Evolutionary conservation across 495 filamentous ascomycete genomes (phyloP).

Genomic region (Penicillium subrubescens): DNA sequence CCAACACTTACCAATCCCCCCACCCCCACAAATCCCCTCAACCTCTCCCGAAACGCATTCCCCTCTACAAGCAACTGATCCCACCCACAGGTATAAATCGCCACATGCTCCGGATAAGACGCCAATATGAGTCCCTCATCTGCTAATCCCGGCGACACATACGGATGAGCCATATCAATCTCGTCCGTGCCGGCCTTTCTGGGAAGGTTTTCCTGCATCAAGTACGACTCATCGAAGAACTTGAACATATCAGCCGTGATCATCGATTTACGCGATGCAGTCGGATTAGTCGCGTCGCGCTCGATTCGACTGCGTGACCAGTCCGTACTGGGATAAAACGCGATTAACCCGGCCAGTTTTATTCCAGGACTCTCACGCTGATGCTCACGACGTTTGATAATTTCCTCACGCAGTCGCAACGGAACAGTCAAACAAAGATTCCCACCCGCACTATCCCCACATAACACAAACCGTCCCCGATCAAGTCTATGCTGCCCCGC

Average conservation of each 20-base stretch:
- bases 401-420: constrained; percentile 51
- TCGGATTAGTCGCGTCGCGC: constrained; percentile 23
- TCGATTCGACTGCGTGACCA: constrained; percentile 67
- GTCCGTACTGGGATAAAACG: constrained; percentile 75
- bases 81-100: constrained; percentile 32
- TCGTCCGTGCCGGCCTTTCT: constrained; percentile 1
- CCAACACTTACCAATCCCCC: constrained; percentile 18
- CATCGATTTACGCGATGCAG: constrained; percentile 15
- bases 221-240: constrained; percentile 28
- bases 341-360: constrained; percentile 49
- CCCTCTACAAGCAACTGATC: constrained; percentile 31
- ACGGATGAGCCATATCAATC: constrained; percentile 27
- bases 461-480: constrained; percentile 58
- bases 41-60: constrained; percentile 24
- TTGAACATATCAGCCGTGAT: constrained; percentile 12
- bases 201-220: constrained; percentile 15
- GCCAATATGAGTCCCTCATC: constrained; percentile 10
- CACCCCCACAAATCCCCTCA: constrained; percentile 15
- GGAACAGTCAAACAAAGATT: constrained; percentile 74
- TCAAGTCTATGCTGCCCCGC: constrained; percentile 53
- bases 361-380: constrained; percentile 22
- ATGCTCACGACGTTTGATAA: constrained; percentile 16
- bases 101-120: constrained; percentile 19
- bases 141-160: constrained; percentile 25
- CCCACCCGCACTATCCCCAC: constrained; percentile 74